Evolutionary conservation across 1,139 yeast species (phyloP), one percentile per base, ranked within the genome.

Genomic region (Meyerozyma guilliermondii): DNA sequence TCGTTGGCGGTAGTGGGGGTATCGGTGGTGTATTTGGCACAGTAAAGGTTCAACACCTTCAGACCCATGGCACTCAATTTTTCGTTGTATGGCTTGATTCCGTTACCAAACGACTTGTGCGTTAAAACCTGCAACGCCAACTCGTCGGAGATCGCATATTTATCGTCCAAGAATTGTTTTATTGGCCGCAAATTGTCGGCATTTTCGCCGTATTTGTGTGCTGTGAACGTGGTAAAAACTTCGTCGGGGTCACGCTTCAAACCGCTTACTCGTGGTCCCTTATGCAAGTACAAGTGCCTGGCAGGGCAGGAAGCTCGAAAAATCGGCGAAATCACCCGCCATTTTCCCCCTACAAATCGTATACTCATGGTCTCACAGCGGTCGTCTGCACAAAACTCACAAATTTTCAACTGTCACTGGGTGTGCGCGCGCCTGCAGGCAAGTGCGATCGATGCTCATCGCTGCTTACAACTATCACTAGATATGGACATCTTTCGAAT

Each of bases 401-500:
- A 22, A 17, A 11, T 37, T 27, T 17, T 26, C 31, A 26, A 26
- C 16, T 10, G 29, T 23, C 28, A n/a, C 27, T 39, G 23, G n/a
- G 41, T 43, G 23, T 20, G 22, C 22, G 22, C 22, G 22, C 22
- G 22, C 22, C 38, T 33, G 36, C 24, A 33, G 36, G n/a, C 16
- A 33, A 14, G 24, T 11, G 16, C 7, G 17, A 22, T 9, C 18
- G 16, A 14, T 28, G 24, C 40, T 31, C 33, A 20, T 14, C 39
- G 38, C 40, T 36, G 41, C 28, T 36, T 27, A 28, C 40, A 39
- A 24, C 10, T 14, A 11, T 33, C 36, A 51, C 20, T 16, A n/a
- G n/a, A n/a, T n/a, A 91, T 92, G 98, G 98, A 92, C 67, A 84
- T 91, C 50, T 91, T 92, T 60, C 74, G 88, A 54, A 81, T 92